A percentile compares a stretch with the other conserved stretches of the same genome.
Evolutionary conservation across 768 basidiomycete species (phyloP).

Genomic region (Leccinum olivaceopallidum): DNA sequence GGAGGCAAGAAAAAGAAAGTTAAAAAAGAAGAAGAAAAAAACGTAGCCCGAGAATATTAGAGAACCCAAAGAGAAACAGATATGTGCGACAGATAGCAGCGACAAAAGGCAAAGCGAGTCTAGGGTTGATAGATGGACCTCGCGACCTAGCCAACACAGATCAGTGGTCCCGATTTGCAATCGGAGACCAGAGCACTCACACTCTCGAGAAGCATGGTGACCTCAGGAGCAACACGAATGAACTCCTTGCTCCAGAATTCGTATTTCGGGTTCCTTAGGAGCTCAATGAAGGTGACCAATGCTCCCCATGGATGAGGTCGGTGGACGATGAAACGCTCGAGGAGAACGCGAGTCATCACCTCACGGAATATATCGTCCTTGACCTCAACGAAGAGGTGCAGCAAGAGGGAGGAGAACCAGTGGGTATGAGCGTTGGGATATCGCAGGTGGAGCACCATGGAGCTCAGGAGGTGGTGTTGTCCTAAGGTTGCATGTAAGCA

Average conservation of each 20-base stretch:
- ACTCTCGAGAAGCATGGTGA: conserved; percentile 80
- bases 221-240: conserved; percentile 82
- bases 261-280: conserved; percentile 87
- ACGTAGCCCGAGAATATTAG: conserved; percentile 20
- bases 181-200: conserved; percentile 44
- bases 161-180: conserved; percentile 2
- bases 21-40: conserved; percentile 12
- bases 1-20: conserved; percentile 22
- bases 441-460: conserved; percentile 93
- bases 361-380: conserved; percentile 77
- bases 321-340: conserved; percentile 92
- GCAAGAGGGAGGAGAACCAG: conserved; percentile 92
- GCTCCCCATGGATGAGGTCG: conserved; percentile 98
- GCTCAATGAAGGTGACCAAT: conserved; percentile 89
- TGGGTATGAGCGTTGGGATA: conserved; percentile 99
- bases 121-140: conserved; percentile 77
- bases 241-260: conserved; percentile 92
- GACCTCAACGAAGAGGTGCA: conserved; percentile 83
- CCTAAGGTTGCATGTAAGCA: conserved; percentile 46
- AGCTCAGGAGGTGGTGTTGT: conserved; percentile 91
- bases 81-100: conserved; percentile 81
- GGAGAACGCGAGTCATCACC: conserved; percentile 82
- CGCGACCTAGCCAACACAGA: conserved; percentile 53
- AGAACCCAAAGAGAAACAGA: conserved; percentile 66
- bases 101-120: conserved; percentile 59